Evolutionary conservation across 257 asterid species (phyloP).

Genomic region (Solanum arcanum): DNA sequence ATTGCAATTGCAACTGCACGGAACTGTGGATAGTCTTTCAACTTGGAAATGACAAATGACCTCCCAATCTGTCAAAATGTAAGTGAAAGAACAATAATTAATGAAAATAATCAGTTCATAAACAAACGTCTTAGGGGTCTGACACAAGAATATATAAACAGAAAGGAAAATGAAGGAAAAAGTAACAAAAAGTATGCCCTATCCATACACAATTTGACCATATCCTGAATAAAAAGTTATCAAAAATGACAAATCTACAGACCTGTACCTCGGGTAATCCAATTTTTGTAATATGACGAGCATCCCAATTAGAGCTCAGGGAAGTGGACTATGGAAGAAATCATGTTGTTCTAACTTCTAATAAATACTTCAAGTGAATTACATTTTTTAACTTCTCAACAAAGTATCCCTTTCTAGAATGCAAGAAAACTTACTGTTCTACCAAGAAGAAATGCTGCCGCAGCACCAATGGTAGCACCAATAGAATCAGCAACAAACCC

Average conservation of each 20-base stretch:
- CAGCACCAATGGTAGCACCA: slow-evolving; percentile 94
- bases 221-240: neutral
- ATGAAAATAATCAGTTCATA: neutral
- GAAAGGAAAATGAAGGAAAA: neutral
- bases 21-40: slow-evolving; percentile 88
- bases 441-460: slow-evolving; percentile 92
- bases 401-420: neutral
- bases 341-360: neutral
- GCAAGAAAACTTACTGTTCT: slow-evolving; percentile 60
- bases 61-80: slow-evolving; percentile 60
- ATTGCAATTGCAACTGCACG: slow-evolving; percentile 84
- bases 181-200: neutral
- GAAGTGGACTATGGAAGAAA: neutral
- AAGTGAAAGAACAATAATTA: neutral
- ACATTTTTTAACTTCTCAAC: neutral
- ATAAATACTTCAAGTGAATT: neutral
- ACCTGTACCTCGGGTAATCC: neutral
- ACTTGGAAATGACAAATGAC: slow-evolving; percentile 80
- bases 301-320: neutral
- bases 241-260: neutral
- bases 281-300: neutral
- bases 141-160: neutral
- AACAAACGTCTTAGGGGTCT: neutral
- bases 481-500: slow-evolving; percentile 93
- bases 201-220: neutral